Evolutionary conservation across 441 rosid species (phyloP), one percentile per base, ranked within the genome.

Genomic region (Arabidopsis lyrata): DNA sequence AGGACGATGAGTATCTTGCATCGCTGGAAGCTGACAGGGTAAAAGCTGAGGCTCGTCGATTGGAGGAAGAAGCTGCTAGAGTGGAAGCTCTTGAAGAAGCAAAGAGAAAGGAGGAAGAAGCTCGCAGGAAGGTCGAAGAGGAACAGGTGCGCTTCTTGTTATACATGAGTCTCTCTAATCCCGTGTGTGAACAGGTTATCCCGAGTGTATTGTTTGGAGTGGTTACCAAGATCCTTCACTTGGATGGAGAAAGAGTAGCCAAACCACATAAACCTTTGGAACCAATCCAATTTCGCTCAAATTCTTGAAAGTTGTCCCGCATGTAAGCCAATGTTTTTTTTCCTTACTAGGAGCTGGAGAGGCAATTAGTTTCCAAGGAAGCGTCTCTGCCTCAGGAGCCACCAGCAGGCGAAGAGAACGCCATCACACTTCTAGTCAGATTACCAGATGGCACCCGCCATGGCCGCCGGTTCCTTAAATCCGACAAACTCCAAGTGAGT

Each of bases 351-450:
- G 63, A 36, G 16, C 15, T 58, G 31, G 63, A 58, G 31, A 58
- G 16, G 45, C 31, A 18, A 58, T 36, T 58, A 36, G 45, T 36
- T 58, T 35, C 63, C 29, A 58, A 58, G 45, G 63, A 58, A 58
- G 63, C 63, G 9, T 58, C 63, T 58, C 45, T 58, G n/a, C 63
- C 63, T 58, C 45, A 58, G n/a, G 63, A 58, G 63, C 63, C 63
- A 35, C 45, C 45, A 58, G 45, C 45, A 35, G 63, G 63, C 2
- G 45, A 18, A 58, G 45, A 35, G 44, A 58, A 58, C 9, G n/a
- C 63, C 9, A 35, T 58, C 6, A 58, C 9, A 2, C 63, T 58
- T 35, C 44, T 9, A 34, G 44, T 58, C 29, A 35, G 63, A 16
- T 2, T 58, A 15, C 63, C 63, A 58, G 63, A 58, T 35, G 63